phyloP scores from a whole-genome alignment of 2,329 filamentous ascomycete species.

The Fusarium vanettenii region DNA sequence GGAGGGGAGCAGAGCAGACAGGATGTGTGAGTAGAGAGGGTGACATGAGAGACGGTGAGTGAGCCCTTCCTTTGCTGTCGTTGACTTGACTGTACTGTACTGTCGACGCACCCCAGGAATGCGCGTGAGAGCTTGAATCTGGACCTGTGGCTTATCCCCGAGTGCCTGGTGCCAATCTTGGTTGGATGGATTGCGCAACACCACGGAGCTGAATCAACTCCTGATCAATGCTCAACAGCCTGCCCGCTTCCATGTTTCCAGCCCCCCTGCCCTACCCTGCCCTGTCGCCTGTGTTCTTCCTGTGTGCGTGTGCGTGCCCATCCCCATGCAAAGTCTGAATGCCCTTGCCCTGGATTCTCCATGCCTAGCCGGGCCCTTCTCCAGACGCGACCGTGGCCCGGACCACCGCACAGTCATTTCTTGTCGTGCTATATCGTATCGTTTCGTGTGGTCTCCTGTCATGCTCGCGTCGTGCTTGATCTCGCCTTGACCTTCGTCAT shows the following conservation, averaged over 20 bases:
- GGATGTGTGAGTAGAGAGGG: not conserved
- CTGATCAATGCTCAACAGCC: not conserved
- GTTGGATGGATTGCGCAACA: not conserved
- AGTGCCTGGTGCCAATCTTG: slow-evolving; percentile 15
- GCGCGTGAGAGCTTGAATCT: slow-evolving; percentile 21
- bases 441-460: slow-evolving; percentile 25
- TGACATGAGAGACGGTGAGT: not conserved
- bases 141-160: slow-evolving; percentile 26
- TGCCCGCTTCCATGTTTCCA: slow-evolving; percentile 24
- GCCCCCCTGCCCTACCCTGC: not conserved
- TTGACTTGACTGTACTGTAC: not conserved
- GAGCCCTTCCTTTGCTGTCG: slow-evolving; percentile 1
- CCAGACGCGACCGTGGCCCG: slow-evolving; percentile 30
- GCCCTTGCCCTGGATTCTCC: slow-evolving; percentile 15
- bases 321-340: slow-evolving; percentile 10
- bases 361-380: slow-evolving; percentile 26
- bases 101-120: slow-evolving; percentile 33
- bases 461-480: slow-evolving; percentile 16
- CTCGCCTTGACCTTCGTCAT: slow-evolving; percentile 10
- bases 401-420: slow-evolving; percentile 26
- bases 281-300: not conserved
- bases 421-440: slow-evolving; percentile 10
- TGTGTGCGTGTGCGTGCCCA: slow-evolving; percentile 9
- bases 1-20: not conserved
- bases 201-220: not conserved